phyloP scores from a whole-genome alignment of 495 filamentous ascomycete genomes.

The Podospora australis region DNA sequence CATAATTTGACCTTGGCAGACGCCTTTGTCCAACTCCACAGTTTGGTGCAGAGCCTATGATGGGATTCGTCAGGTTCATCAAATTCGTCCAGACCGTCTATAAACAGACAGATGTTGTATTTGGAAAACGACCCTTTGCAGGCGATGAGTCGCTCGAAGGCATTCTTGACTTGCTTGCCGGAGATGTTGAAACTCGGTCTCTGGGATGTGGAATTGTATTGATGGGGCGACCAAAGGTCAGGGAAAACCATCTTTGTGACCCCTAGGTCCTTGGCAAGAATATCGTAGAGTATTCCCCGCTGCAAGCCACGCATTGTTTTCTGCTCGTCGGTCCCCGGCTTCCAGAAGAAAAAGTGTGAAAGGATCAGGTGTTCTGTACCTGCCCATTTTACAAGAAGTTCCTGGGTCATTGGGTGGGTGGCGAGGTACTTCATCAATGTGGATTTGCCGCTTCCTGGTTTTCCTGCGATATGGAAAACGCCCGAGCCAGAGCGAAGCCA shows the following conservation, averaged over 20 bases:
- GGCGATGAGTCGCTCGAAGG: conserved; percentile 20
- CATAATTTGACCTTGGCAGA: conserved; percentile 33
- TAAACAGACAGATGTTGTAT: conserved; percentile 15
- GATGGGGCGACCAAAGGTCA: not conserved
- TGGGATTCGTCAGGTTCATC: not conserved
- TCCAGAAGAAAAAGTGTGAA: conserved; percentile 44
- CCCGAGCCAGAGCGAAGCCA: not conserved
- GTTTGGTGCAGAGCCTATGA: not conserved
- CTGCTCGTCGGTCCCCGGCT: conserved; percentile 28
- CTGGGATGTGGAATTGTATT: too few relatives aligned
- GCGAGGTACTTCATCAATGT: conserved; percentile 2
- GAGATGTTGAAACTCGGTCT: too few relatives aligned
- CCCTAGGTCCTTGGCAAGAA: not conserved
- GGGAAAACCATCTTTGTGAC: not conserved
- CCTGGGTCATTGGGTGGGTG: not conserved
- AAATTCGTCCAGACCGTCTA: conserved; percentile 27
- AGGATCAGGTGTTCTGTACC: conserved; percentile 16
- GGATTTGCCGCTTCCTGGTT: conserved; percentile 1
- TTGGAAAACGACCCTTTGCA: conserved; percentile 20
- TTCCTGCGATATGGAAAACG: not conserved
- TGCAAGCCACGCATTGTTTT: conserved; percentile 37
- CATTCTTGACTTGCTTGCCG: not conserved
- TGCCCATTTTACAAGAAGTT: not conserved
- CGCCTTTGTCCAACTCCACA: conserved; percentile 21
- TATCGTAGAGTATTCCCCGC: conserved; percentile 17